Evolutionary conservation across 2,329 filamentous ascomycete genomes (phyloP).

Genomic region (Pseudogymnoascus sp.): DNA sequence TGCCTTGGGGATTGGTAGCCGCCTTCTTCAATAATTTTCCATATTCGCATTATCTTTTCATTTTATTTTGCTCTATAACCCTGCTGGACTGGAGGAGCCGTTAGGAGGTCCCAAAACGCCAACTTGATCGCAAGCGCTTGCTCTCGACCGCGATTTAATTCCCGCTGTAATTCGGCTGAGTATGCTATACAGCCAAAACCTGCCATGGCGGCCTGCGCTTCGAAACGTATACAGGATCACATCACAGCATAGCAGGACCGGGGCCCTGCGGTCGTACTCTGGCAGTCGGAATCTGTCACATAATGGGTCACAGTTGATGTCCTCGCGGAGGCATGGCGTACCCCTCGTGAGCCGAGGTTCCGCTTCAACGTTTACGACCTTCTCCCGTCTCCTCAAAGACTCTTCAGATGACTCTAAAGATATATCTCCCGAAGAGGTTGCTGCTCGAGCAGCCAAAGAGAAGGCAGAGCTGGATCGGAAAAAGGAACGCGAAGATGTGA

Average conservation of each 20-base stretch:
- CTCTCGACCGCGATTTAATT: conserved; percentile 1
- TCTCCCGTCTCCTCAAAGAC: conserved; percentile 43
- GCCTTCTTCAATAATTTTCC: background rate
- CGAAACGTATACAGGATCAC: conserved; percentile 22
- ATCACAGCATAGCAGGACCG: conserved; percentile 17
- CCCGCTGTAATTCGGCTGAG: conserved; percentile 23
- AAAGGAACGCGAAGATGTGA: conserved; percentile 39
- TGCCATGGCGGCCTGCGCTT: conserved; percentile 55
- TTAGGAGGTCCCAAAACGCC: background rate
- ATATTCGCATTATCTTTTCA: conserved; percentile 4
- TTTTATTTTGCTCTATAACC: background rate
- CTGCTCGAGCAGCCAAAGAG: conserved; percentile 34
- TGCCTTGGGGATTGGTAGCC: conserved; percentile 8
- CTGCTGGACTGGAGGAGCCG: conserved; percentile 2
- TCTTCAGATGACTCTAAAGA: conserved; percentile 31
- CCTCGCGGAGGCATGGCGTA: conserved; percentile 11
- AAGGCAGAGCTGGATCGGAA: conserved; percentile 25
- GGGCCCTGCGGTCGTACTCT: conserved; percentile 21
- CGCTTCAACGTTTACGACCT: conserved; percentile 37
- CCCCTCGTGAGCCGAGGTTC: conserved; percentile 28
- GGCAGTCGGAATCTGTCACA: conserved; percentile 16
- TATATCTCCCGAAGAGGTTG: conserved; percentile 32
- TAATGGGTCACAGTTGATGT: conserved; percentile 12
- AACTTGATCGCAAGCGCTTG: background rate
- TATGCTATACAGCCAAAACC: conserved; percentile 57